Evolutionary conservation across 1,284 basidiomycete species (phyloP).

Genomic region (Pseudozyma hubeiensis): DNA sequence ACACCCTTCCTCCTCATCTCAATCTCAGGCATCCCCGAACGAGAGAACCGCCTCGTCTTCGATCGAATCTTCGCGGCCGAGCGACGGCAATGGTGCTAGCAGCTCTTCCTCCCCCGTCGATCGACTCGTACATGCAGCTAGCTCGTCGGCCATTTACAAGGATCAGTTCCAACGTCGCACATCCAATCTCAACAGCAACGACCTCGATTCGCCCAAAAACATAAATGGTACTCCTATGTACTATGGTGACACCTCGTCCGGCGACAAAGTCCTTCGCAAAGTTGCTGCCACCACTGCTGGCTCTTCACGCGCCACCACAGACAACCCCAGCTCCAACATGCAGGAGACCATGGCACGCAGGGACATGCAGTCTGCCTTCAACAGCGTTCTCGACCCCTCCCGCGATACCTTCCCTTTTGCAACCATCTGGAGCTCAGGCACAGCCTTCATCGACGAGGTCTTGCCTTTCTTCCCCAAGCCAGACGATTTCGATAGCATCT

Average conservation of each 20-base stretch:
- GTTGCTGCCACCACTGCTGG: constrained; percentile 15
- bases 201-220: constrained; percentile 26
- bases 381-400: constrained; percentile 39
- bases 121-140: not conserved
- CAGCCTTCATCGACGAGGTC: constrained; percentile 44
- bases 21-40: constrained; percentile 3
- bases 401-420: constrained; percentile 46
- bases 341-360: constrained; percentile 27
- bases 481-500: constrained; percentile 44
- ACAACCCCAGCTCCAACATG: constrained; percentile 7
- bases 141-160: constrained; percentile 7
- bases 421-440: constrained; percentile 49
- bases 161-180: constrained; percentile 7
- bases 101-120: constrained; percentile 10
- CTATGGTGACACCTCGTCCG: constrained; percentile 27
- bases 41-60: not conserved
- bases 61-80: not conserved
- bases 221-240: constrained; percentile 44
- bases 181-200: constrained; percentile 6
- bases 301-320: constrained; percentile 8
- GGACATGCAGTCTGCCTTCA: constrained; percentile 45
- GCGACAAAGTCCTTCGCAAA: constrained; percentile 23
- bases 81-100: not conserved
- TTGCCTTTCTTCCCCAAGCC: constrained; percentile 40
- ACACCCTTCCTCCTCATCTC: constrained; percentile 16